phyloP scores from a whole-genome alignment of 2,329 filamentous ascomycete species.

The Alternaria incomplexa region DNA sequence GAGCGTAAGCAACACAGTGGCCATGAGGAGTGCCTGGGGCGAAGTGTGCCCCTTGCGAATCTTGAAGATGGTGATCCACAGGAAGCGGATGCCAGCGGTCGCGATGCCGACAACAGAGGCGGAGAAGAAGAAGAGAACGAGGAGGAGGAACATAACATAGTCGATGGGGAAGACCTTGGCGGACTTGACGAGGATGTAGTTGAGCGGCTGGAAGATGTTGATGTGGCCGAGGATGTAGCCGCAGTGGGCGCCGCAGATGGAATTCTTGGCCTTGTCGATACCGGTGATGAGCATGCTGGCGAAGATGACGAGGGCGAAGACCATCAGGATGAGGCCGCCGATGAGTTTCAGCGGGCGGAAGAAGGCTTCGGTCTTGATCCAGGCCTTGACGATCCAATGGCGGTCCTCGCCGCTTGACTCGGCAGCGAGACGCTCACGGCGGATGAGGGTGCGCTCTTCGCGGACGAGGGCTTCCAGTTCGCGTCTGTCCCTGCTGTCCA shows the following conservation, averaged over 20 bases:
- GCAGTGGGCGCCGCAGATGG: constrained; percentile 85
- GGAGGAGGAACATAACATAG: constrained; percentile 84
- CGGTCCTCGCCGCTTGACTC: constrained; percentile 81
- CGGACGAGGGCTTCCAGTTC: constrained; percentile 86
- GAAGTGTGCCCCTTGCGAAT: constrained; percentile 88
- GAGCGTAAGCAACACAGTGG: constrained; percentile 87
- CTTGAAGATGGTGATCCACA: constrained; percentile 93
- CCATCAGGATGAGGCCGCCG: constrained; percentile 77
- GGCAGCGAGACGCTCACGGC: constrained; percentile 84
- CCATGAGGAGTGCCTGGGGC: constrained; percentile 88
- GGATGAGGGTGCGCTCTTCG: constrained; percentile 89
- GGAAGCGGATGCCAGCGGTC: constrained; percentile 88
- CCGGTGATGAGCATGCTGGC: constrained; percentile 93
- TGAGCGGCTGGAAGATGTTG: constrained; percentile 93
- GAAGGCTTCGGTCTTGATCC: constrained; percentile 80
- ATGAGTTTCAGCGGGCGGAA: constrained; percentile 89
- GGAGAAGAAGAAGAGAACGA: constrained; percentile 87
- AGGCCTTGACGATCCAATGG: constrained; percentile 73
- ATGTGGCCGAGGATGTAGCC: constrained; percentile 89
- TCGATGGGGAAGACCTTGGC: constrained; percentile 88
- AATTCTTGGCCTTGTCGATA: constrained; percentile 97
- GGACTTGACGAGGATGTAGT: constrained; percentile 83
- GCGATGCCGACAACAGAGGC: constrained; percentile 87
- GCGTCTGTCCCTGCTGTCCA: constrained; percentile 84
- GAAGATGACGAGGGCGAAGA: constrained; percentile 78